Evolutionary conservation across 2,329 filamentous ascomycete genomes (phyloP).

Genomic region (Botrytis pseudocinerea): DNA sequence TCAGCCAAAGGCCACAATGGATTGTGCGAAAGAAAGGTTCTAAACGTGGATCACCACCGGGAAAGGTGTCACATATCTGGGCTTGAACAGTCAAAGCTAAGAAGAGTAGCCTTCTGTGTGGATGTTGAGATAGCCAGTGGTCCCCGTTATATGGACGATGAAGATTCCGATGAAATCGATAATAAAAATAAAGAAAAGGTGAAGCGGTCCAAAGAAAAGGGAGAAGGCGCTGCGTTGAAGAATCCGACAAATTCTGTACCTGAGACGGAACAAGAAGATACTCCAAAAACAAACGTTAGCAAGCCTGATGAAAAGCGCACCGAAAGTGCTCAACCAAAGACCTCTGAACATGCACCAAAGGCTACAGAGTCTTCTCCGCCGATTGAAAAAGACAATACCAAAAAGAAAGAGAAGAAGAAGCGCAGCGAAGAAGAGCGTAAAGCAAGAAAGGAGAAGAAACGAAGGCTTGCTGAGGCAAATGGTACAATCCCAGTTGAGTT

Average conservation of each 20-base stretch:
- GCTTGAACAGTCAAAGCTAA: constrained; percentile 75
- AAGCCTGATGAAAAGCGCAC: constrained; percentile 44
- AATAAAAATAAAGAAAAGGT: constrained; percentile 59
- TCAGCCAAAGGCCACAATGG: constrained; percentile 60
- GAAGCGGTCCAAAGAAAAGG: constrained; percentile 65
- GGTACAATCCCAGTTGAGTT: constrained; percentile 84
- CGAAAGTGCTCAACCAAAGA: constrained; percentile 45
- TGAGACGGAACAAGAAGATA: constrained; percentile 53
- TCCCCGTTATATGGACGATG: constrained; percentile 72
- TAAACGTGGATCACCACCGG: constrained; percentile 82
- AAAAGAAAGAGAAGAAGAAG: constrained; percentile 96
- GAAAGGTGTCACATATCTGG: constrained; percentile 79
- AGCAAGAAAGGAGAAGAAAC: constrained; percentile 85
- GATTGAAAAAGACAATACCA: constrained; percentile 49
- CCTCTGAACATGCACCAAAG: constrained; percentile 31
- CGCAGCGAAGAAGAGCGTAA: constrained; percentile 90
- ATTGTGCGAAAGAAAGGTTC: constrained; percentile 73
- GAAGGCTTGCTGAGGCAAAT: constrained; percentile 82
- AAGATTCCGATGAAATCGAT: constrained; percentile 53
- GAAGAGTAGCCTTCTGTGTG: constrained; percentile 91
- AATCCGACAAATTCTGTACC: constrained; percentile 60
- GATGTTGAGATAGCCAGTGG: constrained; percentile 95
- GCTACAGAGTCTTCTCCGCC: background rate
- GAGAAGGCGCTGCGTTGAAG: constrained; percentile 74
- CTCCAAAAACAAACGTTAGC: constrained; percentile 43